A percentile compares a stretch with the other conserved stretches of the same genome.
Evolutionary conservation across 768 basidiomycete species (phyloP).

Genomic region (Sarcomyxa edulis): DNA sequence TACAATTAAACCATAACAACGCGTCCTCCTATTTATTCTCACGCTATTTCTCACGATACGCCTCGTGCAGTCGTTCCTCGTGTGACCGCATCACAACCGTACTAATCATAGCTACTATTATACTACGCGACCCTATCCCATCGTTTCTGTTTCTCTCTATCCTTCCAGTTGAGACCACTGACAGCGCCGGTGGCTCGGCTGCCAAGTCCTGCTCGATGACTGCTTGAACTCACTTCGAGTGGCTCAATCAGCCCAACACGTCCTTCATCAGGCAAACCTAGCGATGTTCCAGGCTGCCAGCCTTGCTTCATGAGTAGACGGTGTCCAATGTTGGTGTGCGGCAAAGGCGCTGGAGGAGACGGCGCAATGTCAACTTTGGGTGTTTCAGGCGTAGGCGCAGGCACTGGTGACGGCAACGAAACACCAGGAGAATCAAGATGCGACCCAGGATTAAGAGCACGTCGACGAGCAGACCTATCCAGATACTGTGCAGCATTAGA

Average conservation of each 20-base stretch:
- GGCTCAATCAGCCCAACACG: slow-evolving; percentile 50
- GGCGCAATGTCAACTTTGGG: slow-evolving; percentile 23
- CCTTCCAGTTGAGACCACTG: slow-evolving; percentile 43
- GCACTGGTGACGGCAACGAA: slow-evolving; percentile 11
- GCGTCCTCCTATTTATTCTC: slow-evolving; percentile 2
- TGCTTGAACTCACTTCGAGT: slow-evolving; percentile 38
- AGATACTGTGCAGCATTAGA: slow-evolving; percentile 33
- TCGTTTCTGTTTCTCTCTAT: slow-evolving; percentile 32
- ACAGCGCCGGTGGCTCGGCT: slow-evolving; percentile 13
- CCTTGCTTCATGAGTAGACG: slow-evolving; percentile 67
- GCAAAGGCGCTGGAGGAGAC: slow-evolving; percentile 42
- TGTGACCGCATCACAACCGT: not conserved
- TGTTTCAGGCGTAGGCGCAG: slow-evolving; percentile 12
- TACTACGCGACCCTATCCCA: slow-evolving; percentile 22
- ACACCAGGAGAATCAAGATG: slow-evolving; percentile 51
- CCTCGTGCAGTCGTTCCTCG: not conserved
- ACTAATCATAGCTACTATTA: not conserved
- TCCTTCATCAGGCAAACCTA: slow-evolving; percentile 32
- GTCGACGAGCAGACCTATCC: slow-evolving; percentile 69
- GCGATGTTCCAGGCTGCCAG: slow-evolving; percentile 64
- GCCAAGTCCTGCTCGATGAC: slow-evolving; percentile 54
- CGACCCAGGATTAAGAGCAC: slow-evolving; percentile 50
- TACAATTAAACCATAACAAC: slow-evolving; percentile 9
- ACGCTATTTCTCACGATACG: not conserved
- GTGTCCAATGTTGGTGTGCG: slow-evolving; percentile 61